Base-by-base conservation (phyloP, 129 eudicot genomes). In the Tagetes patula region DNA sequence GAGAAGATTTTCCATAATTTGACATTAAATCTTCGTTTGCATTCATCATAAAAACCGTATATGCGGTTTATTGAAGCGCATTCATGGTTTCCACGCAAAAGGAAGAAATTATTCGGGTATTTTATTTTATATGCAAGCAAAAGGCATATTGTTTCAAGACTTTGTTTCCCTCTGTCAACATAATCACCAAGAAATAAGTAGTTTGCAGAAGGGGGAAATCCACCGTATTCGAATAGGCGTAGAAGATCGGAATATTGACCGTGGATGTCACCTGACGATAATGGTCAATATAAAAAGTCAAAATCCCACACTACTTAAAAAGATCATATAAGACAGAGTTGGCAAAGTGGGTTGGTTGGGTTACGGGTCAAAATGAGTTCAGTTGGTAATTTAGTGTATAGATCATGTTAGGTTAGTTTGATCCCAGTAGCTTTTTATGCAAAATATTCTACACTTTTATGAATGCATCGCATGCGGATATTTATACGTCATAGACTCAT, bases 171-270 rank as follows among this genome's bases (percentile, higher is more conserved):
- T 56, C 89, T 60, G 72, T 85, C 89, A 62, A 85, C 87, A 43
- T 85, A 85, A 70, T 85, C 90, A 27, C 89, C 89, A 3, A 85
- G 85, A 54, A 85, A 85, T 65, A 85, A 73, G 78, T 85, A 85
- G 33, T 85, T 85, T 40, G 90, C 58, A 41, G 77, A 67, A 55
- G 90, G 90, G 63, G 90, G 90, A 33, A 85, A 74, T 68, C 90
- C 90, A 37, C 90, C 90, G 59, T 85, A 80, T 70, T 85, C 90
- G 31, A 85, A 85, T 42, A 85, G 90, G 56, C 90, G 80, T 3
- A 85, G 71, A 64, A 85, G 83, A 83, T 85, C 90, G 42, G 90
- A 80, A 80, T 85, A 85, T 74, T 85, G 90, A 67, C 90, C 90
- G 56, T 85, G 90, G 65, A 85, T 80, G 60, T 85, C 90, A 66